Evolutionary conservation across 2,329 filamentous ascomycete genomes (phyloP), one percentile per base, ranked within the genome.

Genomic region (Aspergillus aculeatus): DNA sequence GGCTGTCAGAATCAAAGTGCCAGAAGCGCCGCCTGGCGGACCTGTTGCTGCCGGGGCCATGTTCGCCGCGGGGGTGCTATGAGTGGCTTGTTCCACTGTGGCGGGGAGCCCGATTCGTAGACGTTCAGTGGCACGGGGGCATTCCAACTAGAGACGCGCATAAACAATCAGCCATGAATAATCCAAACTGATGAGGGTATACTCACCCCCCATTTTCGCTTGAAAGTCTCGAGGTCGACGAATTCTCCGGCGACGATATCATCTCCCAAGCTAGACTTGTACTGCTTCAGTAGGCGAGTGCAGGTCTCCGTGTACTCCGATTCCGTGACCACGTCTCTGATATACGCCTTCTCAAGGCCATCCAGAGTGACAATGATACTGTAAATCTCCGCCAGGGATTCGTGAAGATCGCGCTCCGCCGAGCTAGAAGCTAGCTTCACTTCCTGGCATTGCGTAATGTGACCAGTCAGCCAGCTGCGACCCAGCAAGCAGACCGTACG

Each of bases 351-450:
- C 72, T 99, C 95, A 1, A 99, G 85, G 64, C 96, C 92, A 73
- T 99, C 95, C 3, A 99, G 82, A 0, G 95, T 98, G 62, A 97
- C 86, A 41, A 99, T 94, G 66, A 99, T 98, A 78, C 93, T 96
- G 78, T 98, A 99, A 24, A 99, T 88, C 77, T 99, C 95, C 57
- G 94, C 95, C 14, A 99, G 86, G 1, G 95, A 98, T 72, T 98
- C 95, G 75, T 97, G 92, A 1, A 98, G 83, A 73, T 99, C 93
- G 62, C 94, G 89, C 78, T 98, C 94, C 47, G 91, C 89, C 67
- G 90, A 88, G 23, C 89, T 96, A 44, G 91, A 89, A 53, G 92
- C 87, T 61, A 99, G 85, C 77, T 96, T 96, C 68, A 97, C 92
- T 83, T 98, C 95, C 90, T 96, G 68, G 32, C 16, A 44, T 44